These are phyloP conservation scores for Ophiobolus disseminans DNA, from an alignment of 2,329 filamentous ascomycete genomes.

Conservation along the genomic window DNA sequence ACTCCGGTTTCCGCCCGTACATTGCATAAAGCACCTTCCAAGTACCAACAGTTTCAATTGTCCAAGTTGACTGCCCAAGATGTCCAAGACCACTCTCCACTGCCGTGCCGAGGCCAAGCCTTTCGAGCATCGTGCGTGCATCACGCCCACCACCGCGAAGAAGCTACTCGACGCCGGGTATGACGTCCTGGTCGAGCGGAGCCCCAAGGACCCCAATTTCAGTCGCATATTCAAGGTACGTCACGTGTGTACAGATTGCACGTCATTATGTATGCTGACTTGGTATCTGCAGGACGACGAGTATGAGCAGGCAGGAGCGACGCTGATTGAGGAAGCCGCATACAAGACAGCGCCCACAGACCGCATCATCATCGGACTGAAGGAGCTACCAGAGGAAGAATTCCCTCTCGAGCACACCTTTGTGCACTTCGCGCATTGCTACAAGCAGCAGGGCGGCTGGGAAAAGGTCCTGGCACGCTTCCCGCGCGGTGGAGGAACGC, in stretches of 20 bases:
- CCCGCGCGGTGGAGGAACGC: conserved; percentile 74
- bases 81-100: conserved; percentile 50
- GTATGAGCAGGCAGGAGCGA: conserved; percentile 49
- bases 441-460: conserved; percentile 64
- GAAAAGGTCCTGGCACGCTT: conserved; percentile 80
- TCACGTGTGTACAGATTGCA: too few species aligned
- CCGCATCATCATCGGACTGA: conserved; percentile 52
- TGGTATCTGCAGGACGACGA: too few species aligned
- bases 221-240: conserved; percentile 53
- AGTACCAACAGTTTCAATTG: background rate
- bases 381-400: conserved; percentile 50
- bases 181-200: conserved; percentile 50
- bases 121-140: conserved; percentile 50
- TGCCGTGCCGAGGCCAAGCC: conserved; percentile 52
- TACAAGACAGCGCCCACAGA: conserved; percentile 49
- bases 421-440: conserved; percentile 53
- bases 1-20: conserved; percentile 26
- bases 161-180: conserved; percentile 52
- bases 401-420: conserved; percentile 50
- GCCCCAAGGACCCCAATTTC: conserved; percentile 46
- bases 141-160: conserved; percentile 50
- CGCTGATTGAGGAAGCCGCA: conserved; percentile 46
- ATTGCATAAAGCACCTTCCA: conserved; percentile 7
- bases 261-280: too few species aligned
- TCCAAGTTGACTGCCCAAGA: conserved; percentile 26